These are phyloP conservation scores for Lecanosticta acicola DNA, from an alignment of 2,329 filamentous ascomycete genomes.

Conservation along the genomic window DNA sequence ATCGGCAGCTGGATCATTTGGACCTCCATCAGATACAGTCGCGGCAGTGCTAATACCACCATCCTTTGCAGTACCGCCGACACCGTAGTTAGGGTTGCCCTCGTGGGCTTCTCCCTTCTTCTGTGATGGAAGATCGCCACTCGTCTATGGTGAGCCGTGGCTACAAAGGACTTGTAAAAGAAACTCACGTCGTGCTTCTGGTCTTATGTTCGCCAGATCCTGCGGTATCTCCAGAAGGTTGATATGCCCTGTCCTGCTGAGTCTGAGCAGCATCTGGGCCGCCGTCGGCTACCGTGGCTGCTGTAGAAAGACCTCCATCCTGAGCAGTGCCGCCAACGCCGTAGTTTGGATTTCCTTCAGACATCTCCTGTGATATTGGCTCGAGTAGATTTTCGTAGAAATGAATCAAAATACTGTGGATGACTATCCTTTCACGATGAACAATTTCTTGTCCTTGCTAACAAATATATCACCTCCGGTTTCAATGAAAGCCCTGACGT, in stretches of 20 bases:
- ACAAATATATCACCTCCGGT: no score
- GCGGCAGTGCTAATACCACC: not conserved
- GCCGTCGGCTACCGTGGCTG: constrained; percentile 19
- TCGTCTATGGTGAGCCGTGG: no score
- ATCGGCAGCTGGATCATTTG: not conserved
- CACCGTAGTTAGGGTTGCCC: not conserved
- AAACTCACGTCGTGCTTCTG: not conserved
- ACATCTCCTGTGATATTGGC: not conserved
- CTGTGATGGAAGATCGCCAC: not conserved
- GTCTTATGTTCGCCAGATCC: not conserved
- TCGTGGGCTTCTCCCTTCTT: not conserved
- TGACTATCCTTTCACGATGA: no score
- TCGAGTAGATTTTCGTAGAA: no score
- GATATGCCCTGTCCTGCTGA: constrained; percentile 8
- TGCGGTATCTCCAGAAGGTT: not conserved
- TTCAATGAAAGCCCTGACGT: no score
- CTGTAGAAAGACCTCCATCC: constrained; percentile 21
- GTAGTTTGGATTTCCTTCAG: not conserved
- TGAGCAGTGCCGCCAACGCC: constrained; percentile 2
- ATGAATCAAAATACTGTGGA: no score
- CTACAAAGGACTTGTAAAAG: no score
- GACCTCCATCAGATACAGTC: not conserved
- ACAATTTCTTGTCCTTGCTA: no score
- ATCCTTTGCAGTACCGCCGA: not conserved
- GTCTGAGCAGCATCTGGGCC: constrained; percentile 8